Conservation (phyloP, 1,139 yeast species). For the Yamadazyma dendronema region DNA sequence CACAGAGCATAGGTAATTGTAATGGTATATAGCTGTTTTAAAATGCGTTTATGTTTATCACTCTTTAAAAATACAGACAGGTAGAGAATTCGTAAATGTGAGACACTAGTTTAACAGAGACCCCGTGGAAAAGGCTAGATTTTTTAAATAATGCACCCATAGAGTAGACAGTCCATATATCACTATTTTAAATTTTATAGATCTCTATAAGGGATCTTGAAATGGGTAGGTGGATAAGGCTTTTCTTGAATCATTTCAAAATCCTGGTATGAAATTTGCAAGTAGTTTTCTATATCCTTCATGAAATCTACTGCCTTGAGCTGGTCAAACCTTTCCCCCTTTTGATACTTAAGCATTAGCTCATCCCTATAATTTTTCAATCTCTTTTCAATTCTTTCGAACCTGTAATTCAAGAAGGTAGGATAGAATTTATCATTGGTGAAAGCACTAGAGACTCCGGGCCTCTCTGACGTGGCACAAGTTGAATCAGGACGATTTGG, state of each 20-base stretch:
- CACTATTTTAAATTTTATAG: too few species aligned
- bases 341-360: constrained; percentile 17
- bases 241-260: constrained; percentile 35
- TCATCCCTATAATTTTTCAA: constrained; percentile 23
- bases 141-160: too few species aligned
- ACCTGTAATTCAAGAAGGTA: constrained; percentile 40
- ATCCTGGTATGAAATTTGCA: constrained; percentile 37
- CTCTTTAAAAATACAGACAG: too few species aligned
- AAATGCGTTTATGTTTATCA: too few species aligned
- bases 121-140: too few species aligned
- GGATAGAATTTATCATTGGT: constrained; percentile 42
- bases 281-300: constrained; percentile 34
- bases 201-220: constrained; percentile 10
- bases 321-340: constrained; percentile 24
- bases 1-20: too few species aligned
- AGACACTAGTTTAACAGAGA: too few species aligned
- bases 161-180: too few species aligned
- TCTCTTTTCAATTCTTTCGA: constrained; percentile 32
- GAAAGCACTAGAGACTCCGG: constrained; percentile 33
- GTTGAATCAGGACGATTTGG: constrained; percentile 35
- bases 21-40: too few species aligned
- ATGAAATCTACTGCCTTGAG: constrained; percentile 18
- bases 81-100: too few species aligned
- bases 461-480: constrained; percentile 40
- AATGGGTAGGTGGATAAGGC: constrained; percentile 18